Percentiles rank a stretch among this genome's conserved stretches.
Evolutionary conservation across 1,139 yeast species (phyloP).

Genomic region (Hansenula lynferdii): DNA sequence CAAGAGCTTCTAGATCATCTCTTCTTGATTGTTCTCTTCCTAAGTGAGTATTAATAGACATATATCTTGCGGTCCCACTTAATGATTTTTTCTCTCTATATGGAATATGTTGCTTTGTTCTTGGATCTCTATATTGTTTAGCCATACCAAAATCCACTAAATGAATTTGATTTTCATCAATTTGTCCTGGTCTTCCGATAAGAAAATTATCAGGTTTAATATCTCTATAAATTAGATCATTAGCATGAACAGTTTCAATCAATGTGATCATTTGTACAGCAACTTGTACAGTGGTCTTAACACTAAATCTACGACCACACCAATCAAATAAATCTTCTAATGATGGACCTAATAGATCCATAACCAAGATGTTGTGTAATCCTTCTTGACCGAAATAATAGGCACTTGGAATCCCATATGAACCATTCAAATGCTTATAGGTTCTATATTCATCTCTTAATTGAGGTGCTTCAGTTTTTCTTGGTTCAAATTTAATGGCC

Average conservation of each 20-base stretch:
- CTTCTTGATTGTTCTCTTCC: conserved; percentile 96
- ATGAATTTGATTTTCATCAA: conserved; percentile 56
- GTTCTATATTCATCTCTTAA: conserved; percentile 93
- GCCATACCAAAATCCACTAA: conserved; percentile 96
- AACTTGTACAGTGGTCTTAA: conserved; percentile 85
- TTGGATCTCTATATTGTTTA: conserved; percentile 92
- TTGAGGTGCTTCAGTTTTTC: conserved; percentile 97
- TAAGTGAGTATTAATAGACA: conserved; percentile 95
- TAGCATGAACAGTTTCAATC: conserved; percentile 84
- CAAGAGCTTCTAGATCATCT: conserved; percentile 93
- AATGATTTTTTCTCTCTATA: conserved; percentile 91
- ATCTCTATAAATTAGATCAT: conserved; percentile 88
- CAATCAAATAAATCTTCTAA: conserved; percentile 95
- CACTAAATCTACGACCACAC: conserved; percentile 90
- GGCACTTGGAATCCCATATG: conserved; percentile 87
- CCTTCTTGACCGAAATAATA: conserved; percentile 99
- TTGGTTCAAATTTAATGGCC: conserved; percentile 75
- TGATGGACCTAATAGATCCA: conserved; percentile 92
- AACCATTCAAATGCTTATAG: conserved; percentile 78
- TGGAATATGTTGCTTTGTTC: conserved; percentile 93
- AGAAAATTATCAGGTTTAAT: conserved; percentile 95
- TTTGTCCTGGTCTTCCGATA: conserved; percentile 78
- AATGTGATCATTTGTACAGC: conserved; percentile 90
- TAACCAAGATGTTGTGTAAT: conserved; percentile 86
- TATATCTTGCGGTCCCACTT: conserved; percentile 96